Base-by-base conservation (phyloP, 2,329 filamentous ascomycete genomes). In the Colletotrichum simmondsii region DNA sequence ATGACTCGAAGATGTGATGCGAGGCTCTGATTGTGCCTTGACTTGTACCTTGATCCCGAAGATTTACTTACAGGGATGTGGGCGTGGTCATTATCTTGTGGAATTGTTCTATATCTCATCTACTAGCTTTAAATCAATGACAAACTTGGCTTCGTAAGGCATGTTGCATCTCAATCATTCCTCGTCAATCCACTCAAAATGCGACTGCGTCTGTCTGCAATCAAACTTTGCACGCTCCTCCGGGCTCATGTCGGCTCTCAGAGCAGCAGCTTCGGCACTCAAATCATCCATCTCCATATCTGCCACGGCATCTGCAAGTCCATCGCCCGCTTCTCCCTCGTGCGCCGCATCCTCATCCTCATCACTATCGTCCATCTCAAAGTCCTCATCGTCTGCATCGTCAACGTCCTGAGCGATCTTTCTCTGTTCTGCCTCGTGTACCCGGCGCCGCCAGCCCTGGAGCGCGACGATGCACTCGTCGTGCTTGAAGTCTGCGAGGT, bases 211-310 rank as follows among this genome's bases (percentile, higher is more conserved):
- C 60, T 60, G 35, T 12, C 56, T 46, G 4, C 37, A 10, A n/a
- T 71, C 35, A 7, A 73, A 71, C 49, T 49, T 70, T 26, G 52
- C 32, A 26, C 71, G 60, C 19, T 70, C 71, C 67, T 73, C 71
- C 1, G 71, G 66, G 4, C 32, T 59, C 66, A 73, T 70, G 10
- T 73, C 71, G 1, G 66, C 71, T 19, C 66, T 57, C 19, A 73
- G 14, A 8, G 67, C 71, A 22, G 71, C 71, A 1, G 35, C 66
- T 56, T 73, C 71, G 5, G 66, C 71, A 19, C 22, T 61, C 19
- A 73, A 22, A 37, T 69, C 69, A 24, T 72, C 71, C n/a, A 73
- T 61, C 22, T 71, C 71, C 71, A 73, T 68, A 5, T 73, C 66
- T 2, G 71, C 71, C 22, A 73, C 60, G 2, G 71, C 67, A n/a